Conservation (phyloP, 352 stramenopile genomes). For the Phytopythium montanum region DNA sequence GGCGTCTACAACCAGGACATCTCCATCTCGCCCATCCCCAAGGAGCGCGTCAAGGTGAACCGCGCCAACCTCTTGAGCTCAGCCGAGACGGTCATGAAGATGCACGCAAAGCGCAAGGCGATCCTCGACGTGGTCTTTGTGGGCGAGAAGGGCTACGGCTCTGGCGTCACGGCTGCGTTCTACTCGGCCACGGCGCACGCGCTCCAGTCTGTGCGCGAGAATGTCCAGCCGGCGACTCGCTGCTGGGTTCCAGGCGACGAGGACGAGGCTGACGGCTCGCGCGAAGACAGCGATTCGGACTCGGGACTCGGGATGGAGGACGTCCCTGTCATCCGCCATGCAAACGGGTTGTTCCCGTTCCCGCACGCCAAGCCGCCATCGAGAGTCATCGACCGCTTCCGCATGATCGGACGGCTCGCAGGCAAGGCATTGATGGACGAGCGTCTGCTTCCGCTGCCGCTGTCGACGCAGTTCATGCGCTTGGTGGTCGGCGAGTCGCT, state of each 20-base stretch:
- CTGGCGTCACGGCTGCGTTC: slow-evolving; percentile 80
- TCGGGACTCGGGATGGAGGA: slow-evolving; percentile 19
- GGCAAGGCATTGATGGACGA: slow-evolving; percentile 85
- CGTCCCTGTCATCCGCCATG: slow-evolving; percentile 58
- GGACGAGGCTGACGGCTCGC: slow-evolving; percentile 18
- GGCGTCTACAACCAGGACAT: slow-evolving; percentile 79
- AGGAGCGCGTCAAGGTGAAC: slow-evolving; percentile 83
- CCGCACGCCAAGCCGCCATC: slow-evolving; percentile 28
- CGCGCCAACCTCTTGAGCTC: slow-evolving; percentile 72
- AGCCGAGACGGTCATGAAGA: slow-evolving; percentile 80
- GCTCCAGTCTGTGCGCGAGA: slow-evolving; percentile 53
- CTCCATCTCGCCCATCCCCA: slow-evolving; percentile 77
- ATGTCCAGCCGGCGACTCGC: slow-evolving; percentile 22
- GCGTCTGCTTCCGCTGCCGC: slow-evolving; percentile 61
- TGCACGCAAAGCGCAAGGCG: slow-evolving; percentile 79
- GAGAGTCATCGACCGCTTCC: slow-evolving; percentile 65
- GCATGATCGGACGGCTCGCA: slow-evolving; percentile 75
- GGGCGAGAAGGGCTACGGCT: slow-evolving; percentile 83
- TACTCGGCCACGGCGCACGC: slow-evolving; percentile 76
- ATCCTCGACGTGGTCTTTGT: slow-evolving; percentile 85
- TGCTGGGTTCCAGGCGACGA: slow-evolving; percentile 66
- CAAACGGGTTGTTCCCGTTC: slow-evolving; percentile 77
- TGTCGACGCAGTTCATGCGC: slow-evolving; percentile 76
- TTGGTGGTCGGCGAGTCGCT: slow-evolving; percentile 68
- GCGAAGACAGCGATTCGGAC: slow-evolving; percentile 4